Conservation (phyloP, 2,329 filamentous ascomycete genomes). For the Apiospora rasikravindrae region DNA sequence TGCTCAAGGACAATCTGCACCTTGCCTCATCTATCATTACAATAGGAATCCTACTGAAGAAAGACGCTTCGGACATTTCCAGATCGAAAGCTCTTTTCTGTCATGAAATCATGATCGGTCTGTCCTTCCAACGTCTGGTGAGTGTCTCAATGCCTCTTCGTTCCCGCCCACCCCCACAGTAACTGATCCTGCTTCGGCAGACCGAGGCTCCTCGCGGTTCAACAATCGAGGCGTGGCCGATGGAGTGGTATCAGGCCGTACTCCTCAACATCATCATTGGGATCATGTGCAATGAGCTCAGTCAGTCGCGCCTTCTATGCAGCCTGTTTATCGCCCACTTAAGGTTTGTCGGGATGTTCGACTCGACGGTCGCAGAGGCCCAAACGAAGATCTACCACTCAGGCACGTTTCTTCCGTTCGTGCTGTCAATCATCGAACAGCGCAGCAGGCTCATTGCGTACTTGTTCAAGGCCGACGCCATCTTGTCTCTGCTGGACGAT, state of each 20-base stretch:
- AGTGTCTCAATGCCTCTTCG: neutral
- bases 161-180: too few relatives aligned
- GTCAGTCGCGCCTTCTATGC: neutral
- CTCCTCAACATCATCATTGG: conserved; percentile 18
- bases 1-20: neutral
- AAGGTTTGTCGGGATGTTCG: conserved; percentile 16
- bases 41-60: conserved; percentile 9
- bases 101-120: conserved; percentile 15
- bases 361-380: neutral
- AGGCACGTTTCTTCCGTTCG: conserved; percentile 16
- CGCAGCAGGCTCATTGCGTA: conserved; percentile 13
- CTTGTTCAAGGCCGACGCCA: conserved; percentile 19
- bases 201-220: neutral
- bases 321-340: conserved; percentile 20
- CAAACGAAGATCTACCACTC: conserved; percentile 12
- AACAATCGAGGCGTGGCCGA: conserved; percentile 14
- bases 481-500: neutral
- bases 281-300: neutral
- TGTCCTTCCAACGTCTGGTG: conserved; percentile 11
- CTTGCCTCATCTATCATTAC: conserved; percentile 16
- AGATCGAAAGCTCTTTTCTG: neutral
- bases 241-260: conserved; percentile 1
- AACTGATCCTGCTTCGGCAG: neutral
- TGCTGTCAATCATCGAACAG: neutral
- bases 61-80: neutral